Base-by-base conservation (phyloP, 805 yeast genomes). In the Spathaspora girioi region DNA sequence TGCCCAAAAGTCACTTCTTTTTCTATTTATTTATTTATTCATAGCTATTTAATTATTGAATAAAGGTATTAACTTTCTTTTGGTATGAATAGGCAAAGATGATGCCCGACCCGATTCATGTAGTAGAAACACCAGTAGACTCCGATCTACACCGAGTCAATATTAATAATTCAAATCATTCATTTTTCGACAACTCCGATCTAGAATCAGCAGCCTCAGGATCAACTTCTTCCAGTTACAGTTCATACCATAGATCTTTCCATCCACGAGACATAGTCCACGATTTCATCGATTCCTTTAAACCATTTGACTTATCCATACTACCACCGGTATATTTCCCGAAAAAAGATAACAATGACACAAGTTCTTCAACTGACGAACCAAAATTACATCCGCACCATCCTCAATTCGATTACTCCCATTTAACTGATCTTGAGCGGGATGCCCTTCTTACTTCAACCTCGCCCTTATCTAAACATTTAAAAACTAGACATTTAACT, bases 401-500 rank as follows among this genome's bases (percentile, higher is more conserved):
- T 50, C 67, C 67, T 6, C 66, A 60, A 23, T 65, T 65, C 50
- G 69, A 66, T 48, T 65, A 63, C 43, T 52, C 61, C 18, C 54
- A 59, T 43, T 55, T 66, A 38, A 53, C 70, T 2, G 69, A 67
- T 43, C 38, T 55, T 54, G 61, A 70, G 56, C 62, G 65, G 56
- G 65, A 69, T 20, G 75, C 75, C 40, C 59, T 70, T 41, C 57
- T 65, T 46, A 71, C 82, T 15, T 75, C 81, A 17, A 72, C 68
- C 55, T 68, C 81, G 40, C 83, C 83, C 14, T 67, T 78, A 51
- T 66, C 76, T 31, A 70, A 84, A 55, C 63, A 75, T 8, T 71
- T 85, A 48, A 82, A 80, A 59, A 78, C 81, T 43, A 76, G 92
- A 62, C 93, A 88, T 64, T 68, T 88, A 57, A 83, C 85, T 54